Percentiles rank a stretch among this genome's conserved stretches.
These are phyloP conservation scores for Phytopythium oedochilum DNA, from an alignment of 352 stramenopile genomes.

Conservation along the genomic window DNA sequence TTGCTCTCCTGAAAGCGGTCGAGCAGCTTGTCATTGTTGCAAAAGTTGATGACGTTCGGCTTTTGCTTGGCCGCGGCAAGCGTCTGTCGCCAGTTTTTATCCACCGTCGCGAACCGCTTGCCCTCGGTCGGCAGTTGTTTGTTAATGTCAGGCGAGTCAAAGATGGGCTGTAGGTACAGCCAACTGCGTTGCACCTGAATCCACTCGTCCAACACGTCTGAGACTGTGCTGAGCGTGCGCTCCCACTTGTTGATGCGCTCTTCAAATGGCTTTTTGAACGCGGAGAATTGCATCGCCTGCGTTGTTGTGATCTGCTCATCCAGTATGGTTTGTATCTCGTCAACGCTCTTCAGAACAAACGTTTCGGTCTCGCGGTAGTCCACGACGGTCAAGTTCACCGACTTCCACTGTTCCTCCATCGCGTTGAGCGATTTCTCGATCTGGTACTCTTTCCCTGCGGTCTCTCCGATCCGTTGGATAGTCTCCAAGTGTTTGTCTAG, in stretches of 20 bases:
- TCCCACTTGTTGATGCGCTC: slow-evolving; percentile 94
- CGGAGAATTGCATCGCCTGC: slow-evolving; percentile 95
- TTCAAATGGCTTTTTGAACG: slow-evolving; percentile 95
- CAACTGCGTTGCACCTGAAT: slow-evolving; percentile 93
- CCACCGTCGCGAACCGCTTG: slow-evolving; percentile 93
- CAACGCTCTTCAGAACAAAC: slow-evolving; percentile 92
- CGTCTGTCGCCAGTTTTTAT: slow-evolving; percentile 95
- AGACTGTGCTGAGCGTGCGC: slow-evolving; percentile 85
- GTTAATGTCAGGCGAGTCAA: slow-evolving; percentile 95
- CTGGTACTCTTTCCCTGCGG: slow-evolving; percentile 92
- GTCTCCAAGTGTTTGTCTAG: slow-evolving; percentile 84
- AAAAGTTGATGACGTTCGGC: slow-evolving; percentile 91
- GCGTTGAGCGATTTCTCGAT: slow-evolving; percentile 92
- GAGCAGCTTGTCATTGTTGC: slow-evolving; percentile 88
- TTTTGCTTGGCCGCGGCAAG: slow-evolving; percentile 85
- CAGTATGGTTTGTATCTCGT: slow-evolving; percentile 92
- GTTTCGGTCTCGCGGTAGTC: slow-evolving; percentile 92
- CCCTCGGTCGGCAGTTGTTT: slow-evolving; percentile 93
- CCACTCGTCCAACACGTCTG: slow-evolving; percentile 94
- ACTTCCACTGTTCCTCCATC: slow-evolving; percentile 91
- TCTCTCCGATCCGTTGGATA: slow-evolving; percentile 91
- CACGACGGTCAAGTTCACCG: slow-evolving; percentile 81
- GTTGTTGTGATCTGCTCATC: slow-evolving; percentile 97
- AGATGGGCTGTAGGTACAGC: slow-evolving; percentile 96
- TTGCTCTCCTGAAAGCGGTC: slow-evolving; percentile 94